phyloP scores from a whole-genome alignment of 2,329 filamentous ascomycete genomes.

The Graphilbum ipis-grandicollis region DNA sequence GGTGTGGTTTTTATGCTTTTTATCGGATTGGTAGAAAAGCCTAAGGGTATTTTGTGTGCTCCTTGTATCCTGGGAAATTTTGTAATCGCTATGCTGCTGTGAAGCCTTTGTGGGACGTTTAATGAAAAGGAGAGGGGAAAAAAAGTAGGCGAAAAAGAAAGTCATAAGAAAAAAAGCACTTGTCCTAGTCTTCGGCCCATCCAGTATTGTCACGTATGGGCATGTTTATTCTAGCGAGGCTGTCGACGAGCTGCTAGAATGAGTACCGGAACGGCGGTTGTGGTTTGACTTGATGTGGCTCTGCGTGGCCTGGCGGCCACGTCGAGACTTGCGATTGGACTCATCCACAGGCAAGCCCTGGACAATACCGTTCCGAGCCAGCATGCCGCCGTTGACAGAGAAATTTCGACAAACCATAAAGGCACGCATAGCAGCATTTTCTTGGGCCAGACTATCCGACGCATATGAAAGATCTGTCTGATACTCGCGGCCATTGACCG shows the following conservation, averaged over 20 bases:
- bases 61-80: conserved; percentile 4
- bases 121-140: conserved; percentile 6
- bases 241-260: conserved; percentile 46
- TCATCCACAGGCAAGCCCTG: conserved; percentile 44
- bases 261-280: conserved; percentile 33
- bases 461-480: conserved; percentile 77
- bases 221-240: conserved; percentile 37
- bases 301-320: conserved; percentile 24
- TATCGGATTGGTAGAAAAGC: conserved; percentile 1
- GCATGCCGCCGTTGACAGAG: conserved; percentile 90
- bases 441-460: conserved; percentile 66
- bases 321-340: conserved; percentile 29
- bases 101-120: conserved; percentile 17
- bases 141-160: not conserved
- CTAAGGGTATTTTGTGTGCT: conserved; percentile 10
- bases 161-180: not conserved
- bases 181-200: not conserved
- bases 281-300: not conserved
- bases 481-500: conserved; percentile 94
- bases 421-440: conserved; percentile 87
- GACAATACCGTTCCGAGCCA: conserved; percentile 50
- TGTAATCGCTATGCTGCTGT: conserved; percentile 11
- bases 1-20: not conserved
- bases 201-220: not conserved
- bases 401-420: conserved; percentile 98